phyloP scores from a whole-genome alignment of 2,329 filamentous ascomycete species.

The Pseudocercospora macadamiae region DNA sequence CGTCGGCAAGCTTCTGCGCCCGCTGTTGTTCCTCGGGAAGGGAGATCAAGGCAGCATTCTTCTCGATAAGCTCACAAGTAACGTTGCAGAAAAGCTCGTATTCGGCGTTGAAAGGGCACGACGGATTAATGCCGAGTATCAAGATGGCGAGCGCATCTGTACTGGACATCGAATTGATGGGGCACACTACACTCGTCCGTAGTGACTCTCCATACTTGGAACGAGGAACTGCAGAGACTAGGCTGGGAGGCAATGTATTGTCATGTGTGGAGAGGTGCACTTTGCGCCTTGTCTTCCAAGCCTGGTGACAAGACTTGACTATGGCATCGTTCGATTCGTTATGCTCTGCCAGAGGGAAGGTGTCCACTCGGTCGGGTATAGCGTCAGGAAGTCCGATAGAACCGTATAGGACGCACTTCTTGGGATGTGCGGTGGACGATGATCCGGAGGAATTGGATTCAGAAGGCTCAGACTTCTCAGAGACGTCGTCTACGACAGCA shows the following conservation, averaged over 20 bases:
- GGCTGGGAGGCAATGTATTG: slow-evolving; percentile 31
- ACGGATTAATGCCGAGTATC: slow-evolving; percentile 44
- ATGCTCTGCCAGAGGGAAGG: slow-evolving; percentile 22
- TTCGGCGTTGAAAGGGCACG: slow-evolving; percentile 42
- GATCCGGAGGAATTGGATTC: slow-evolving; percentile 17
- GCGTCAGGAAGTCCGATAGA: slow-evolving; percentile 34
- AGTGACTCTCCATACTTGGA: slow-evolving; percentile 42
- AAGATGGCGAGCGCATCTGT: slow-evolving; percentile 44
- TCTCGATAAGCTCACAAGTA: slow-evolving; percentile 42
- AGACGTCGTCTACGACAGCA: slow-evolving; percentile 25
- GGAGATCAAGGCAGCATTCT: slow-evolving; percentile 44
- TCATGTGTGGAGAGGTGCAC: slow-evolving; percentile 38
- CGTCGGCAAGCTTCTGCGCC: slow-evolving; percentile 40
- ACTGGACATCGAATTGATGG: slow-evolving; percentile 41
- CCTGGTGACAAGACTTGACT: slow-evolving; percentile 36
- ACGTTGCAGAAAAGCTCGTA: slow-evolving; percentile 45
- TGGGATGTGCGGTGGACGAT: slow-evolving; percentile 6
- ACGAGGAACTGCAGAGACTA: slow-evolving; percentile 37
- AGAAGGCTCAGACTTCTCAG: slow-evolving; percentile 13
- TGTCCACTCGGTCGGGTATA: slow-evolving; percentile 31
- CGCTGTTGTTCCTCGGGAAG: slow-evolving; percentile 41
- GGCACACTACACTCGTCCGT: slow-evolving; percentile 39
- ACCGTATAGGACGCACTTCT: slow-evolving; percentile 31
- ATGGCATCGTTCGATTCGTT: slow-evolving; percentile 16
- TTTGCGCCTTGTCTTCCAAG: slow-evolving; percentile 35